Conservation (phyloP, 2,329 filamentous ascomycete species). For the Teratosphaeria pseudoeucalypti region DNA sequence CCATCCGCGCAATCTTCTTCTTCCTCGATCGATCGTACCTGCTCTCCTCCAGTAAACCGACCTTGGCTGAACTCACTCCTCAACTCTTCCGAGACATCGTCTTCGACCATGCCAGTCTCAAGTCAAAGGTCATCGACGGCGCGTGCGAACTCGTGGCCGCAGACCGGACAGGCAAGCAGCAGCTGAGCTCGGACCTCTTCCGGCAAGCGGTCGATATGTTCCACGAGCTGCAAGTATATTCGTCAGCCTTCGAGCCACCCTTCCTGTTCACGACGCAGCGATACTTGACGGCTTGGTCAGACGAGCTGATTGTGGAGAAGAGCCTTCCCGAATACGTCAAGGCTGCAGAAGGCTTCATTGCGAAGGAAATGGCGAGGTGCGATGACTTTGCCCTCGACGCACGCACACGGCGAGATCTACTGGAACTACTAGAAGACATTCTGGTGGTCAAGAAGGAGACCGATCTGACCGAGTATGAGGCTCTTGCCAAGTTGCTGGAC, state of each 20-base stretch:
- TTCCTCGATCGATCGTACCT: conserved; percentile 88
- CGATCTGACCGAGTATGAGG: conserved; percentile 33
- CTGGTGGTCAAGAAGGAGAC: conserved; percentile 58
- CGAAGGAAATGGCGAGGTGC: conserved; percentile 63
- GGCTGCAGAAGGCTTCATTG: conserved; percentile 58
- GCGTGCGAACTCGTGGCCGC: conserved; percentile 66
- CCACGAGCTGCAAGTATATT: conserved; percentile 74
- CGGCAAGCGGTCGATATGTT: conserved; percentile 71
- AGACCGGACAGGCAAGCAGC: conserved; percentile 51
- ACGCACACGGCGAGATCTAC: conserved; percentile 67
- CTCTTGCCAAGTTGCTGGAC: conserved; percentile 63
- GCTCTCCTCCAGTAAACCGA: conserved; percentile 59
- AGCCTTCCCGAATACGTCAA: conserved; percentile 67
- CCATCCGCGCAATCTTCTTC: conserved; percentile 81
- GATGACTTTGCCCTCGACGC: conserved; percentile 73
- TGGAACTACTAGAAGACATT: conserved; percentile 60
- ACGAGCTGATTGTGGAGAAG: conserved; percentile 49
- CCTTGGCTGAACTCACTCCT: conserved; percentile 73
- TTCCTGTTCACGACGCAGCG: conserved; percentile 57
- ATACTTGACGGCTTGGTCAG: conserved; percentile 62
- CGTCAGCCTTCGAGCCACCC: conserved; percentile 64
- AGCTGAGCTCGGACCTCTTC: conserved; percentile 53
- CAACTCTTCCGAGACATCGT: conserved; percentile 59
- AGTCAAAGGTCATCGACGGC: conserved; percentile 50
- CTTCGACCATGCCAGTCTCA: conserved; percentile 44